phyloP scores from a whole-genome alignment of 306 rosid species.

The Erythrophleum fordii region DNA sequence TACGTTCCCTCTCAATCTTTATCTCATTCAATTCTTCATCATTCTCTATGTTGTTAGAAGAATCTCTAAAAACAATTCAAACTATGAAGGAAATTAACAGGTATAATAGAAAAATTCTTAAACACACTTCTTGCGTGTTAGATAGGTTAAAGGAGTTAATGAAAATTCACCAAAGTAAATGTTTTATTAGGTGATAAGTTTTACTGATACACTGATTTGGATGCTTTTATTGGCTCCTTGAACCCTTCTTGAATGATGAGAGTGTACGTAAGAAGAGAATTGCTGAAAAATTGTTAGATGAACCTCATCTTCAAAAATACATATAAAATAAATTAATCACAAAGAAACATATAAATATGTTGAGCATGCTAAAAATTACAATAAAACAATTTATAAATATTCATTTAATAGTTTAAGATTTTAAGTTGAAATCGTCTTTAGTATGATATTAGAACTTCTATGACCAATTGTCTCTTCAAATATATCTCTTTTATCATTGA shows the following conservation, averaged over 20 bases:
- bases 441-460: not conserved
- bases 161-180: not conserved
- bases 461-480: too few species aligned
- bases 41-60: constrained; percentile 17
- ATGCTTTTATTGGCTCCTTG: too few species aligned
- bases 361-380: not conserved
- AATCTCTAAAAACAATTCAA: not conserved
- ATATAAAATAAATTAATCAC: too few species aligned
- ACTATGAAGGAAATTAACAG: not conserved
- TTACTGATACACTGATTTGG: not conserved
- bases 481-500: too few species aligned
- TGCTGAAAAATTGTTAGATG: too few species aligned
- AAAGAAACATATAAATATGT: not conserved
- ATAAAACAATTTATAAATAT: too few species aligned
- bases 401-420: too few species aligned
- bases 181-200: not conserved
- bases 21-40: not conserved
- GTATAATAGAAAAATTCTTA: not conserved
- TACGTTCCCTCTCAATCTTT: constrained; percentile 43
- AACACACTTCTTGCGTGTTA: too few species aligned
- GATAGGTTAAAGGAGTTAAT: too few species aligned
- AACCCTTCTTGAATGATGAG: too few species aligned
- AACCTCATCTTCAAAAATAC: too few species aligned
- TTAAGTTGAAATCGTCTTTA: not conserved
- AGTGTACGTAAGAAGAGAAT: too few species aligned